A percentile compares a stretch with the other conserved stretches of the same genome.
Evolutionary conservation across 1,139 yeast genomes (phyloP).

Genomic region (Yamadazyma oceani): DNA sequence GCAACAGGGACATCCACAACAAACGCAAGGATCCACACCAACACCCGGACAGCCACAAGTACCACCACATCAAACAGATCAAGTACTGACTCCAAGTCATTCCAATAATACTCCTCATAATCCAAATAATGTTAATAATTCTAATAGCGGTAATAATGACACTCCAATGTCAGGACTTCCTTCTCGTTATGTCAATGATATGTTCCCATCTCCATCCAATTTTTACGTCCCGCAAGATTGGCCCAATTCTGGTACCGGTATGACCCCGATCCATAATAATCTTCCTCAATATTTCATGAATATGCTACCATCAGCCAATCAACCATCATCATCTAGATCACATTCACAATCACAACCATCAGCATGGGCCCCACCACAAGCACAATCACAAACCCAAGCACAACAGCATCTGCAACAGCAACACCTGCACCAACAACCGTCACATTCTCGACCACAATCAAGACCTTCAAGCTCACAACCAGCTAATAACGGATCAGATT

Average conservation of each 20-base stretch:
- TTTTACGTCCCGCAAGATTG: conserved; percentile 49
- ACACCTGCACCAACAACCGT: no score
- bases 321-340: conserved; percentile 11
- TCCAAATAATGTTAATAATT: conserved; percentile 9
- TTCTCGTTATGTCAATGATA: conserved; percentile 51
- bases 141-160: conserved; percentile 38
- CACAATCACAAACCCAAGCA: no score
- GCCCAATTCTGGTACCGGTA: conserved; percentile 38
- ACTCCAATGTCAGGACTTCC: conserved; percentile 53
- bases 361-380: background rate
- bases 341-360: conserved; percentile 1
- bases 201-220: conserved; percentile 56
- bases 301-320: conserved; percentile 16
- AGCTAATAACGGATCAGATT: conserved; percentile 10
- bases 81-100: background rate
- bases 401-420: no score
- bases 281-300: conserved; percentile 29
- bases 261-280: conserved; percentile 36
- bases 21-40: background rate
- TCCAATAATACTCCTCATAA: conserved; percentile 4
- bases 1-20: background rate
- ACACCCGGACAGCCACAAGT: no score
- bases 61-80: no score
- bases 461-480: conserved; percentile 1
- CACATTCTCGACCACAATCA: no score